Percentiles rank a stretch among this genome's conserved stretches.
Conservation (phyloP, 1,284 basidiomycete genomes). For the Leccinum pseudoinsigne region DNA sequence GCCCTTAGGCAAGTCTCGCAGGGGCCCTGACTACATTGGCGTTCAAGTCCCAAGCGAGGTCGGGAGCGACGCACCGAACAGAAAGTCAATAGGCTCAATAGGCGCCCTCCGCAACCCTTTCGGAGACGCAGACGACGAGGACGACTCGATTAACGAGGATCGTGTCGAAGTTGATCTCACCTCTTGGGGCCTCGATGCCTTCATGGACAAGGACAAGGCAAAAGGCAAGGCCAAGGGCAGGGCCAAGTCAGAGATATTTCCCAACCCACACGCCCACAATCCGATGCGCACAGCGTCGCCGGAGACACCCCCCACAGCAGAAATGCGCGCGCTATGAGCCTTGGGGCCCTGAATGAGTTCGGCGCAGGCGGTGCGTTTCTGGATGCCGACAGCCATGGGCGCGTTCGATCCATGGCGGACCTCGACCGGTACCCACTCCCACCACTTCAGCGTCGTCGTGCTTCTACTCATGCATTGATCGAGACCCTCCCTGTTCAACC, state of each 20-base stretch:
- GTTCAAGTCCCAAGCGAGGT: conserved; percentile 63
- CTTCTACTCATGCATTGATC: conserved; percentile 50
- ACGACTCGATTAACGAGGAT: conserved; percentile 48
- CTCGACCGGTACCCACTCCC: conserved; percentile 41
- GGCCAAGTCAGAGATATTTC: conserved; percentile 39
- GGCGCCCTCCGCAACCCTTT: conserved; percentile 72
- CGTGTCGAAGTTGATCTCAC: conserved; percentile 75
- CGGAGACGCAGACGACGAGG: conserved; percentile 43
- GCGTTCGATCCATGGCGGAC: conserved; percentile 48
- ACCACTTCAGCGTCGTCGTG: conserved; percentile 44
- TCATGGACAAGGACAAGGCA: conserved; percentile 53
- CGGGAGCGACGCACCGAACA: conserved; percentile 50
- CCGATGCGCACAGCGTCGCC: conserved; percentile 29
- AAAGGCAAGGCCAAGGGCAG: conserved; percentile 44
- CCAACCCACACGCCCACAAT: conserved; percentile 46
- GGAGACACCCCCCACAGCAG: conserved; percentile 36
- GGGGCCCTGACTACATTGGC: conserved; percentile 64
- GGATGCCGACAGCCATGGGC: conserved; percentile 39
- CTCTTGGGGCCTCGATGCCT: conserved; percentile 79
- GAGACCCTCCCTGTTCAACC: conserved; percentile 43
- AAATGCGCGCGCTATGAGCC: conserved; percentile 59
- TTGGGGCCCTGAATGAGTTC: conserved; percentile 58
- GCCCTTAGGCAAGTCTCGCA: conserved; percentile 39
- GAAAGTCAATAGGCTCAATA: conserved; percentile 51
- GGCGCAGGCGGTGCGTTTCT: conserved; percentile 46